phyloP scores from a whole-genome alignment of 306 rosid genomes.

The Canavalia ensiformis region DNA sequence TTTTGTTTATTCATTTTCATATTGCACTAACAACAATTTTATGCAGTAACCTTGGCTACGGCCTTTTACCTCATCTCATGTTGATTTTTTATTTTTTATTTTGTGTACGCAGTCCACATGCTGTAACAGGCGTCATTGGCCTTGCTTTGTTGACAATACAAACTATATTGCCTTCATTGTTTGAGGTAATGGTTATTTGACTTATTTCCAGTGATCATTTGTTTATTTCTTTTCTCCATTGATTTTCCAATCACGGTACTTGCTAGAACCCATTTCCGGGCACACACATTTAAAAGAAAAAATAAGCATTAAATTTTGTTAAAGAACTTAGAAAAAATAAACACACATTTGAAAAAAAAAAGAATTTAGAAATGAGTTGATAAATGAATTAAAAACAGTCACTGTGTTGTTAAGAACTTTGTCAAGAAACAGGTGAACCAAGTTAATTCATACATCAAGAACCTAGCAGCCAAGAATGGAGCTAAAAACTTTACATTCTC shows the following conservation, averaged over 20 bases:
- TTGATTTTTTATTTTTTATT: background rate
- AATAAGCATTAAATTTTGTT: too few species aligned
- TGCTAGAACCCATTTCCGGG: background rate
- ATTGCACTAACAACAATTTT: background rate
- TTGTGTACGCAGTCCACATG: constrained; percentile 73
- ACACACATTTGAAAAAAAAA: too few species aligned
- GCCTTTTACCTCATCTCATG: background rate
- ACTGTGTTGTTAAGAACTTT: background rate
- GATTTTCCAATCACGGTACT: background rate
- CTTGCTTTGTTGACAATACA: constrained; percentile 86
- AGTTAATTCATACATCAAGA: background rate
- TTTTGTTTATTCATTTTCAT: constrained; percentile 5
- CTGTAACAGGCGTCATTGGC: constrained; percentile 85
- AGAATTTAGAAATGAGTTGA: background rate
- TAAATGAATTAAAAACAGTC: background rate
- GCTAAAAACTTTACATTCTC: background rate
- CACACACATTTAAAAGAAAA: too few species aligned
- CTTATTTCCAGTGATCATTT: background rate
- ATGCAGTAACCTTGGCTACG: background rate
- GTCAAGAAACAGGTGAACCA: constrained; percentile 24
- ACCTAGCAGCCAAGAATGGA: background rate
- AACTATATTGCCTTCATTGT: constrained; percentile 74
- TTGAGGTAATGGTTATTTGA: constrained; percentile 66
- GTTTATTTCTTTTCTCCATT: background rate
- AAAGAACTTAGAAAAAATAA: too few species aligned